Evolutionary conservation across 2,329 filamentous ascomycete genomes (phyloP), one percentile per base, ranked within the genome.

Genomic region (Paraphoma sp.): DNA sequence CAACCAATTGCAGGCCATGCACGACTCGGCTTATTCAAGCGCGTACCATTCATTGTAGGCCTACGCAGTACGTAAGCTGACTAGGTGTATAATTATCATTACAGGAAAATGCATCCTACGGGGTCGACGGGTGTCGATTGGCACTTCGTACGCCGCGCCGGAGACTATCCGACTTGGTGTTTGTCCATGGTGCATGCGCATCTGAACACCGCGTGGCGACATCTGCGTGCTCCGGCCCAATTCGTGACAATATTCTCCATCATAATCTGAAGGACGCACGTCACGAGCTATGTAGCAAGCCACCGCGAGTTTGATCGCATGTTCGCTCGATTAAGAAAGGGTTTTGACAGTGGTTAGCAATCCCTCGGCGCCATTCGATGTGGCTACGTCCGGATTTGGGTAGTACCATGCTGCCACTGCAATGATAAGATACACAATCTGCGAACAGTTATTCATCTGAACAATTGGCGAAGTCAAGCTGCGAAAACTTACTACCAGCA

Each of bases 341-440:
- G 5, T 23, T 23, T 23, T 23, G 23, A 23, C 23, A 23, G 23
- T 23, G 23, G 23, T 5, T 5, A 5, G 23, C 23, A 14, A 49
- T 18, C 11, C 49, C 50, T 56, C 56, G 10, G 60, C 16, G 18
- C 69, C 71, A 33, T 74, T 74, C 17, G 69, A 71, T 7, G 68
- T 70, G 11, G 68, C 71, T 23, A 71, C 65, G 45, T 73, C 69
- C 11, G 84, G 83, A 53, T 84, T 80, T 0, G 86, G 86, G 68
- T 88, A 88, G 67, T 86, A 89, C 79, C 82, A 88, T 0, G 86
- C 82, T 3, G 81, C 80, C 33, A 88, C 80, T 0, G 86, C 86
- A 56, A 89, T 84, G 59, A 89, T 84, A 14, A 87, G 69, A 65
- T 89, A 89, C 12, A 88, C 83, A 38, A 90, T 84, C 43, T 74